Evolutionary conservation across 805 yeast genomes (phyloP), one percentile per base, ranked within the genome.

Genomic region (Wickerhamomyces bisporus): DNA sequence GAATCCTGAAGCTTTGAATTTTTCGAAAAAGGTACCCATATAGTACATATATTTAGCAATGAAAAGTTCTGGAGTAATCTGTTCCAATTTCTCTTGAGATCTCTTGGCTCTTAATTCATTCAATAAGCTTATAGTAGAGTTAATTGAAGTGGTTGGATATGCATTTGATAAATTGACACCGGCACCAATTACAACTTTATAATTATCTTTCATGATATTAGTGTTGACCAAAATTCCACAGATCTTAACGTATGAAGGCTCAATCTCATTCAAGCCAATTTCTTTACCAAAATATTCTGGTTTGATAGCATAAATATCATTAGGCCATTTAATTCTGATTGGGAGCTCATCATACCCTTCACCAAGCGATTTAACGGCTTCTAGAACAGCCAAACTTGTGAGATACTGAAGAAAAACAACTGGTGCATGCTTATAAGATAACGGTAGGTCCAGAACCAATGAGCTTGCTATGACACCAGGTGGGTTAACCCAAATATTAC

Each of bases 401-500:
- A 93, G 59, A 55, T 93, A 93, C 59, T 93, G 99, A 18, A 88
- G 68, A 42, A 93, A 86, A 1, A 88, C 94, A 19, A 93, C 72
- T 8, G 84, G 72, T 2, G 80, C 71, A 24, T 73, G 63, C 15
- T 65, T 59, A 17, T 67, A 64, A 2, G 66, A 53, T 3, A 52
- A 51, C 4, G 71, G 69, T 12, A 88, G 62, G 35, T 79, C 73
- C 42, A 86, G 58, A 10, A 86, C 75, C 2, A 79, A 72, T 0
- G 96, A 86, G 6, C 79, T 75, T 0, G 98, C 95, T 59, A 87
- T 62, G 1, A 88, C 94, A 10, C 99, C 99, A 18, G 74, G 71
- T 3, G 99, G 99, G 48, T 86, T 89, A 18, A 93, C 81, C 98
- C 98, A 93, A 2, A 79, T 80, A 48, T 93, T 93, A 1, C 93